Base-by-base conservation (phyloP, 2,329 filamentous ascomycete species). In the Cercospora sp. region DNA sequence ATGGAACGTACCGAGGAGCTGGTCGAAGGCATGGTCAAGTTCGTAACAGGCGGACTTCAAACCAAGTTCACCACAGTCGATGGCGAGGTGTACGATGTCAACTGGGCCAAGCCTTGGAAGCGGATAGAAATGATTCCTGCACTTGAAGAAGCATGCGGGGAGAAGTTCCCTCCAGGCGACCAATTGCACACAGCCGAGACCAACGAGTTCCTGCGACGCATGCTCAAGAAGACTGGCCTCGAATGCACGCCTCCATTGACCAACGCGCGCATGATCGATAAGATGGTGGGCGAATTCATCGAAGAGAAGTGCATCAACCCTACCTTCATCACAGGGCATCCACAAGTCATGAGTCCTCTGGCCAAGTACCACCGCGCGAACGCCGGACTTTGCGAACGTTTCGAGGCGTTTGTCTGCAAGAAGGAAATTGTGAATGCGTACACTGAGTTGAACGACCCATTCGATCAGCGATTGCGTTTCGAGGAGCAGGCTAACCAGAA, bases 361-460 rank as follows among this genome's bases (percentile, higher is more conserved):
- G 95, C 95, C 84, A 99, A 99, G 87, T 94, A 94, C 81, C 92
- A 97, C 82, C 91, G 95, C 72, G 82, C 85, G 58, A 87, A 88
- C 70, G 87, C 90, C 63, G 95, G 94, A 76, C 87, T 99, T 36
- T 97, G 93, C 80, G 95, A 99, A 85, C 91, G 95, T 65, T 98
- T 98, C 80, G 95, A 99, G 83, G 94, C 92, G 10, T 99, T 99
- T 74, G 95, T 97, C 57, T 93, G 91, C 85, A 96, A 93, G 86
- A 96, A 95, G 87, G 94, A 98, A 80, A 97, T 98, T 74, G 91
- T 90, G 77, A 98, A 99, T 78, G 94, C 94, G 5, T 96, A 97
- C 83, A 98, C 94, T 45, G 95, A 99, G 88, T 90, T 99, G 87
- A 96, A 96, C 85, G 92, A 97, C 77, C 93, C 94, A 66, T 94